Percentiles rank a stretch among this genome's conserved stretches.
phyloP scores from a whole-genome alignment of 495 filamentous ascomycete species.

The Paragyromitra xinjiangensis region DNA sequence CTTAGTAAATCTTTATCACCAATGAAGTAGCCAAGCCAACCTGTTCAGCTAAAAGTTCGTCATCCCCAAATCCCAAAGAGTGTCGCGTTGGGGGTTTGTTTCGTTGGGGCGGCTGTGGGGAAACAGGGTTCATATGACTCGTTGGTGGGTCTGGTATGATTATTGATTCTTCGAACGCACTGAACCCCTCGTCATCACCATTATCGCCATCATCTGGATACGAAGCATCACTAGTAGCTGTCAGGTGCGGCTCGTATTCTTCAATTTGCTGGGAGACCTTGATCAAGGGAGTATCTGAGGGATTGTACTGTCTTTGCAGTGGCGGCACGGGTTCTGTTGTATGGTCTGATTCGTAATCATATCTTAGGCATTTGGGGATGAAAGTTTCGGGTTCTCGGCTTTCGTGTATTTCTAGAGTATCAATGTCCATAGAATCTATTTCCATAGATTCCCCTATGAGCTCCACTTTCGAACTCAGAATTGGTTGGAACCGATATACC shows the following conservation, averaged over 20 bases:
- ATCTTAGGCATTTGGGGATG: conserved; percentile 9
- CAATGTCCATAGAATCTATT: conserved; percentile 18
- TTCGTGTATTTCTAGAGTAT: conserved; percentile 18
- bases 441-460: not conserved
- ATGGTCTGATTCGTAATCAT: conserved; percentile 25
- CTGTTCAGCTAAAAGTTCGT: conserved; percentile 55
- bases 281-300: conserved; percentile 19
- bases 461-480: too few species aligned
- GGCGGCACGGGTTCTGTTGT: conserved; percentile 6
- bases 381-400: conserved; percentile 4
- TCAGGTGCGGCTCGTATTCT: conserved; percentile 28
- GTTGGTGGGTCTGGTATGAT: conserved; percentile 12
- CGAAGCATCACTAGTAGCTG: conserved; percentile 36
- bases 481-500: conserved; percentile 19
- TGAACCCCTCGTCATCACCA: conserved; percentile 35
- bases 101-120: conserved; percentile 25
- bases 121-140: conserved; percentile 20
- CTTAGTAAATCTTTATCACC: conserved; percentile 2
- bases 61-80: conserved; percentile 44
- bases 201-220: conserved; percentile 20
- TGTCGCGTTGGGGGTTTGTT: conserved; percentile 10
- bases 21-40: conserved; percentile 32
- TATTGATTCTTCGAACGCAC: conserved; percentile 35
- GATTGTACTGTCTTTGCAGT: conserved; percentile 9
- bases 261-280: conserved; percentile 45